phyloP scores from a whole-genome alignment of 2,329 filamentous ascomycete species.

The Colletotrichum orbiculare region DNA sequence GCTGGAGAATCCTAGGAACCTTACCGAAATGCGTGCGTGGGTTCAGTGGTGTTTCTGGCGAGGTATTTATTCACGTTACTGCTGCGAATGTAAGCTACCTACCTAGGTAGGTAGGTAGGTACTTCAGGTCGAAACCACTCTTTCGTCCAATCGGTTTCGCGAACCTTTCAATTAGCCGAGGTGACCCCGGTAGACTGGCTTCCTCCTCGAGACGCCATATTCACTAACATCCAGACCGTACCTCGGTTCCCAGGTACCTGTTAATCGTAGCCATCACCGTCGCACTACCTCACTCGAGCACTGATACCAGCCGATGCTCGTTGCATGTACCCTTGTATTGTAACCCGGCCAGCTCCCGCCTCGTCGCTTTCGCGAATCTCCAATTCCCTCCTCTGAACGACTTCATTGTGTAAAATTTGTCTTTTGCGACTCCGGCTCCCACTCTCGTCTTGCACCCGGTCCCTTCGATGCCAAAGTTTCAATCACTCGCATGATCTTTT shows the following conservation, averaged over 20 bases:
- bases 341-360: slow-evolving; percentile 18
- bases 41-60: too few species aligned
- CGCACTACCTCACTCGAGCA: not conserved
- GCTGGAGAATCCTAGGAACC: too few species aligned
- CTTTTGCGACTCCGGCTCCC: slow-evolving; percentile 31
- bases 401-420: slow-evolving; percentile 16
- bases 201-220: not conserved
- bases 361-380: slow-evolving; percentile 31
- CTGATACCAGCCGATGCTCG: slow-evolving; percentile 21
- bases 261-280: too few species aligned
- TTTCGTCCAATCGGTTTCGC: slow-evolving; percentile 3
- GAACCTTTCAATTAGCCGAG: slow-evolving; percentile 23
- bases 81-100: not conserved
- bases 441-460: slow-evolving; percentile 8
- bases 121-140: not conserved
- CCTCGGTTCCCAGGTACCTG: too few species aligned
- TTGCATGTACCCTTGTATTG: not conserved
- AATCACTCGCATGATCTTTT: slow-evolving; percentile 9
- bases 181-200: slow-evolving; percentile 5
- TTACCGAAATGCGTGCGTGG: too few species aligned
- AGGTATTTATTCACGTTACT: too few species aligned
- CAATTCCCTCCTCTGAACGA: slow-evolving; percentile 23
- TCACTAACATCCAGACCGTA: slow-evolving; percentile 17
- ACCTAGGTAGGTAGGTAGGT: not conserved
- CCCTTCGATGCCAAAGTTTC: slow-evolving; percentile 11